Base-by-base conservation (phyloP, 129 eudicot species). In the Centaurea solstitialis region DNA sequence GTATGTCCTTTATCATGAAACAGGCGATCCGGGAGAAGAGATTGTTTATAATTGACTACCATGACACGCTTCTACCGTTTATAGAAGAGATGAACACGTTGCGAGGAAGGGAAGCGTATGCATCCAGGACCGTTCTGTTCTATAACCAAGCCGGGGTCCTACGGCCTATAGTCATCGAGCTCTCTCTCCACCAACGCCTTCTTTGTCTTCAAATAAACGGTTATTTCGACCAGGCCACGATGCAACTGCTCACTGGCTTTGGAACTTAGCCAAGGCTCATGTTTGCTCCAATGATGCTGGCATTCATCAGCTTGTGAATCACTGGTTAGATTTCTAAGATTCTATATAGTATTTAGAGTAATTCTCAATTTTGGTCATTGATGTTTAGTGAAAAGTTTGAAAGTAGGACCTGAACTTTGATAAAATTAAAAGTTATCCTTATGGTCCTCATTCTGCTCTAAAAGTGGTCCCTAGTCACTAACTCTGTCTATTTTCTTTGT, bases 181-280 rank as follows among this genome's bases (percentile, higher is more conserved):
- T 92, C 73, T 86, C 93, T 59, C 94, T 88, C 95, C 95, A 18
- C 88, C 95, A 15, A 78, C 87, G 18, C 50, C 75, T 76, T 83
- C 90, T 67, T 75, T 83, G 13, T 87, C 88, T 10, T 79, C 81
- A 62, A 83, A 79, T 81, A 92, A 92, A 76, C 89, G 82, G 9
- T 80, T 88, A 22, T 90, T 77, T 66, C 76, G 86, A 47, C 91
- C 87, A 37, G 91, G 93, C 15, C 91, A 88, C 41, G 88, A 85
- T 84, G 93, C 95, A 20, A 92, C 97, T 0, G 68, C 79, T 73
- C 80, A 85, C 38, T 92, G 97, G 97, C 30, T 88, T 4, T 92
- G 97, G 97, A 90, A 88, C 71, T 89, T 78, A 74, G 97, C 95
- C 21, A 92, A 92, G 81, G 97, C 95, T 35, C 97, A 92, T 75